Evolutionary conservation across 2,329 filamentous ascomycete genomes (phyloP).

Genomic region (Phoma herbarum): DNA sequence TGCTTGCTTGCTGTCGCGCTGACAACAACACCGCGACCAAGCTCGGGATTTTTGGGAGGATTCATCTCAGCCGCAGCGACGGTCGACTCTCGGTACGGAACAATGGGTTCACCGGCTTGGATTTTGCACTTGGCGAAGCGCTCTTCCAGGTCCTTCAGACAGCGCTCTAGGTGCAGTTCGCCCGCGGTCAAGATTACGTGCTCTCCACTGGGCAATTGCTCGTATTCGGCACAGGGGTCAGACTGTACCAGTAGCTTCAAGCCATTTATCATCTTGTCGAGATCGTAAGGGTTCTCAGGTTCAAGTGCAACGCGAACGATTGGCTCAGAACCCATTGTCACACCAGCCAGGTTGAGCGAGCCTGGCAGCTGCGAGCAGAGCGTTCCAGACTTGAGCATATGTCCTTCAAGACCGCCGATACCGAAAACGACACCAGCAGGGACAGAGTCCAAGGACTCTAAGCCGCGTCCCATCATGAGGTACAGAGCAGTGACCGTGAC

Average conservation of each 20-base stretch:
- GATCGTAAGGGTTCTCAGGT: slow-evolving; percentile 85
- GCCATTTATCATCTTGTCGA: slow-evolving; percentile 94
- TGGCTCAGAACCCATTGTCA: slow-evolving; percentile 80
- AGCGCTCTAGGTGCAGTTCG: slow-evolving; percentile 92
- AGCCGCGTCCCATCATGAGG: slow-evolving; percentile 90
- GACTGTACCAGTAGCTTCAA: slow-evolving; percentile 89
- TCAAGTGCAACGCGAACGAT: slow-evolving; percentile 98
- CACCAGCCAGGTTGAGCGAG: slow-evolving; percentile 87
- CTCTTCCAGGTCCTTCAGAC: slow-evolving; percentile 90
- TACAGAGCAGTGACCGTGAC: slow-evolving; percentile 89
- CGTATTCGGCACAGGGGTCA: slow-evolving; percentile 95
- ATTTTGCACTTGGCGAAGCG: slow-evolving; percentile 94
- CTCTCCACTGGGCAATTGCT: slow-evolving; percentile 90
- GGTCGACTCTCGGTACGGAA: slow-evolving; percentile 94
- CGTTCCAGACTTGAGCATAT: slow-evolving; percentile 95
- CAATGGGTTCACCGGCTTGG: slow-evolving; percentile 91
- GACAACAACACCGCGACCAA: slow-evolving; percentile 83
- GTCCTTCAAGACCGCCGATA: slow-evolving; percentile 88
- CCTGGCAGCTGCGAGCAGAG: slow-evolving; percentile 88
- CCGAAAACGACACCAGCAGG: slow-evolving; percentile 96
- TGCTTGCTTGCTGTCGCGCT: slow-evolving; percentile 85
- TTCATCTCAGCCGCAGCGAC: slow-evolving; percentile 91
- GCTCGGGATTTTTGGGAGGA: slow-evolving; percentile 81
- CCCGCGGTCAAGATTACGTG: slow-evolving; percentile 95
- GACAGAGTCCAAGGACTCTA: slow-evolving; percentile 83